phyloP scores from a whole-genome alignment of 768 basidiomycete genomes.

The Phaffia tasmanica region DNA sequence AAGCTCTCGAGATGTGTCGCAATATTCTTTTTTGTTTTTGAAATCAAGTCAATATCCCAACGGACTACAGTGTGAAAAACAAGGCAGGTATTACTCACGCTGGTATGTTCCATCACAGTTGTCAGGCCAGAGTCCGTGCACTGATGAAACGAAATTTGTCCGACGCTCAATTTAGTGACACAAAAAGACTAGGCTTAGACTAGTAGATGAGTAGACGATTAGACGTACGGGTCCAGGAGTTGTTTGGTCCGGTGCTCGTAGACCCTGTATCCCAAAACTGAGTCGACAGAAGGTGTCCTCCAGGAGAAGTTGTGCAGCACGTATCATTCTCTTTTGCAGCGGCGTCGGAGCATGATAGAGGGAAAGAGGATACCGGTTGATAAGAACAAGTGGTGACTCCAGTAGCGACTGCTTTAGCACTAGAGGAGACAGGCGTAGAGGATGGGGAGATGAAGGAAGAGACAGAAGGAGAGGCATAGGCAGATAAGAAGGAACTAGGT shows the following conservation, averaged over 20 bases:
- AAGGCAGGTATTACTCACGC: no score
- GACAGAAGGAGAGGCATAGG: background rate
- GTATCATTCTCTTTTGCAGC: conserved; percentile 2
- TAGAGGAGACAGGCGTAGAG: background rate
- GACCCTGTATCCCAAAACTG: conserved; percentile 67
- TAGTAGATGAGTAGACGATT: no score
- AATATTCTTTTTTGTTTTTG: no score
- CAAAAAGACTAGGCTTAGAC: conserved; percentile 50
- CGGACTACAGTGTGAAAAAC: no score
- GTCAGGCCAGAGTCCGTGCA: conserved; percentile 41
- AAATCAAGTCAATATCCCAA: background rate
- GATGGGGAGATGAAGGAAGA: conserved; percentile 1
- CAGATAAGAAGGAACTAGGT: background rate
- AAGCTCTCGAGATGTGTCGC: conserved; percentile 32
- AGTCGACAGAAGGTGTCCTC: conserved; percentile 48
- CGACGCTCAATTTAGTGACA: no score
- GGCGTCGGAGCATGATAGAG: conserved; percentile 17
- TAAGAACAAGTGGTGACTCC: conserved; percentile 12
- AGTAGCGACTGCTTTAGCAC: background rate
- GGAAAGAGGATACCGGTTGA: conserved; percentile 9
- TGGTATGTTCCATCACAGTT: conserved; percentile 33
- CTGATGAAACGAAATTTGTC: conserved; percentile 4
- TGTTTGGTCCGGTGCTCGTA: conserved; percentile 47
- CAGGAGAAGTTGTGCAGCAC: conserved; percentile 16
- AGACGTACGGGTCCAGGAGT: conserved; percentile 50